Base-by-base conservation (phyloP, 345 rosid genomes). In the Pistacia atlantica region DNA sequence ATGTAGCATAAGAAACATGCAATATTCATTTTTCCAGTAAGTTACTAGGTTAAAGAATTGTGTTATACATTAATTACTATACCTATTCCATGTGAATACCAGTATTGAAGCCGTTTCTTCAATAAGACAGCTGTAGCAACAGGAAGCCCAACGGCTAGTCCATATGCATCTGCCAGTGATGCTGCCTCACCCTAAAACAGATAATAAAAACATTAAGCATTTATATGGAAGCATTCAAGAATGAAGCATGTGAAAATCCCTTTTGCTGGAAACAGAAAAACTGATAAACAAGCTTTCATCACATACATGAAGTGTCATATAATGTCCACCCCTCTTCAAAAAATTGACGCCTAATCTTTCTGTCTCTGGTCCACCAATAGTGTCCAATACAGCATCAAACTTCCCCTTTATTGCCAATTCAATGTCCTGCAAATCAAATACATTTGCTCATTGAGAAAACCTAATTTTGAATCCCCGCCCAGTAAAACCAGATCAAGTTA, bases 381-480 rank as follows among this genome's bases (percentile, higher is more conserved):
- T 96, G 83, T 96, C 99, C 81, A 96, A 80, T 73, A 93, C 99
- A 63, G 93, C 93, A 80, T 93, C 97, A 80, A 93, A 96, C 81
- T 84, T 90, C 78, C 96, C 97, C 80, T 85, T 93, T 42, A 95
- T 90, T 51, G 85, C 96, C 84, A 88, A 64, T 79, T 93, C 98
- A 73, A 93, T 78, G 74, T 95, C 93, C 98, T 95, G 89, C 20
- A 75, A 73, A 59, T 67, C 65, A 77, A 81, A 67, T 63, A 80
- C 5, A 60, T 49, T 75, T 49, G 61, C 69, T 57, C 33, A 62
- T 35, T 1, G 13, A 28, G 28, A 49, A 72, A 62, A 71, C n/a
- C 25, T 28, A 12, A 5, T 4, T 46, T 33, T 51, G 22, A 22
- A 73, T 51, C 4, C 35, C 46, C 55, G 49, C 37, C 20, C 51